A percentile compares a stretch with the other conserved stretches of the same genome.
These are phyloP conservation scores for Lycium barbarum DNA, from an alignment of 257 asterid genomes.

Conservation along the genomic window DNA sequence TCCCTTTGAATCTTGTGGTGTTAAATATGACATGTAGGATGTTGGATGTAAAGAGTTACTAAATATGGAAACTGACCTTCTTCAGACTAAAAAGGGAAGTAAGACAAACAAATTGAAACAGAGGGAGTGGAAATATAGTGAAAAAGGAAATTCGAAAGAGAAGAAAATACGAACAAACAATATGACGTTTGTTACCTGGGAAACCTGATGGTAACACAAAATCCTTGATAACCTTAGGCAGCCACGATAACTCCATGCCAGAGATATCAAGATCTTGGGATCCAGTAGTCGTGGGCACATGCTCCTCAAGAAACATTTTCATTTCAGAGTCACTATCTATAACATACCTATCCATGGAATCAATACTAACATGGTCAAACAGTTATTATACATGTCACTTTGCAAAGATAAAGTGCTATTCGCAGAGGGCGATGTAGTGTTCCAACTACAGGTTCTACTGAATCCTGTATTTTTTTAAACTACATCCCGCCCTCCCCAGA, in stretches of 20 bases:
- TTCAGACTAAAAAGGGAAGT: no score
- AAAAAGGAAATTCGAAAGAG: not conserved
- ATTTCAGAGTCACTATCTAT: conserved; percentile 61
- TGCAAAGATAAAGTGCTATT: not conserved
- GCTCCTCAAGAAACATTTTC: conserved; percentile 61
- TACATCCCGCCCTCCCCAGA: no score
- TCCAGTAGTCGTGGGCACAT: conserved; percentile 39
- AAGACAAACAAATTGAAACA: no score
- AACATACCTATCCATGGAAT: conserved; percentile 57
- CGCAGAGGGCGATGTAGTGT: not conserved
- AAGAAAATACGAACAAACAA: conserved; percentile 1
- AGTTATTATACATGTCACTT: not conserved
- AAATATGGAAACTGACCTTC: no score
- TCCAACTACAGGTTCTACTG: not conserved
- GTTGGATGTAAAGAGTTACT: no score
- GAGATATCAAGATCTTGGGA: conserved; percentile 38
- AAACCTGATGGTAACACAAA: conserved; percentile 87
- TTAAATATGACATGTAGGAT: no score
- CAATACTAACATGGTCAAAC: conserved; percentile 2
- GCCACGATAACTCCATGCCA: conserved; percentile 57
- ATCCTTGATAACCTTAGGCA: conserved; percentile 70
- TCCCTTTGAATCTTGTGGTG: no score
- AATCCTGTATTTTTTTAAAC: not conserved
- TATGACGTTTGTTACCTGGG: conserved; percentile 60
- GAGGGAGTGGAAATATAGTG: not conserved